Evolutionary conservation across 2,329 filamentous ascomycete species (phyloP), one percentile per base, ranked within the genome.

Genomic region (Trichoderma simmonsii): DNA sequence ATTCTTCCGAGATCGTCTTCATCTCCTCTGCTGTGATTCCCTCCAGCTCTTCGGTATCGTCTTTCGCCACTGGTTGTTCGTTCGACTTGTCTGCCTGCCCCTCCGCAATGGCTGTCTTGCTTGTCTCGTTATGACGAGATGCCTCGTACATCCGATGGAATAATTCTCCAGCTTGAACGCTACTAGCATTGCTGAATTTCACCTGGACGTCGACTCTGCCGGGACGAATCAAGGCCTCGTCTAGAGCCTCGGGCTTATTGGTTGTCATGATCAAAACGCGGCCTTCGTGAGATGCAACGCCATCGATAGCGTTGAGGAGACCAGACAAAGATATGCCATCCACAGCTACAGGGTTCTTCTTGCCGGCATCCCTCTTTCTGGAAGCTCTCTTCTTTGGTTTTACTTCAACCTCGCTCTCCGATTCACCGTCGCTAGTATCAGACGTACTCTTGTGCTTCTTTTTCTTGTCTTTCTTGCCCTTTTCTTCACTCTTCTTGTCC

Each of bases 191-290:
- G 26, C 82, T 85, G 79, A 94, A 92, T 12, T 83, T 83, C 1
- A 94, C 88, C 75, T 92, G 89, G 54, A 91, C 83, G 74, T 95
- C 92, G 4, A 95, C 90, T 1, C 92, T 86, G 1, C 92, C 92
- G 0, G 93, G 92, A 0, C 92, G 86, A 64, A 94, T 90, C 6
- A 96, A 85, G 0, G 92, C 92, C 60, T 90, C 86, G 77, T 95
- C 92, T 0, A 95, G 87, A 15, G 88, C 85, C 76, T 95, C 90
- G 3, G 91, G 91, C 73, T 89, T 87, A 80, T 95, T 96, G 36
- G 92, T 94, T 0, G 93, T 95, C 91, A 95, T 94, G 82, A 95
- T 90, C 21, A 95, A 86, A 14, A 95, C 88, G 60, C 92, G 88
- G 30, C 92, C 93, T 81, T 95, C 93, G 76, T 93, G 92, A 3